Evolutionary conservation across 495 filamentous ascomycete genomes (phyloP).

Genomic region (Penicillium daleae): DNA sequence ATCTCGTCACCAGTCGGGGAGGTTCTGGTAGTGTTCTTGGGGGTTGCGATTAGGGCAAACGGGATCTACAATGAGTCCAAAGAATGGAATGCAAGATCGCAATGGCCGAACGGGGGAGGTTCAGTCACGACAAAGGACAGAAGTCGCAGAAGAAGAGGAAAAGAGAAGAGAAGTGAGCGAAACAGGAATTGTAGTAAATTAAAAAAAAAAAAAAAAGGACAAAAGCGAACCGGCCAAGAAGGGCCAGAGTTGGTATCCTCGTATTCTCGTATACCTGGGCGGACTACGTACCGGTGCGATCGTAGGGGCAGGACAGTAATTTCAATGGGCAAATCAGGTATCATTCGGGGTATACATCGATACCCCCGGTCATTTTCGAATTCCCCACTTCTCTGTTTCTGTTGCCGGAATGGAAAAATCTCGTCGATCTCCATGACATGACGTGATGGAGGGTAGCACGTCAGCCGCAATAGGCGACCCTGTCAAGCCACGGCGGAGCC

Average conservation of each 20-base stretch:
- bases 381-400: neutral
- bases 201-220: neutral
- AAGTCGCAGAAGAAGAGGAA: constrained; percentile 3
- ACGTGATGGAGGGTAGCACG: constrained; percentile 7
- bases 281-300: neutral
- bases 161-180: constrained; percentile 11
- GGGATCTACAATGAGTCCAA: constrained; percentile 11
- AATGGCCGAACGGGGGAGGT: neutral
- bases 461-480: constrained; percentile 6
- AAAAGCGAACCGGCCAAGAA: too few species aligned
- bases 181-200: neutral
- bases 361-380: constrained; percentile 2
- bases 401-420: constrained; percentile 7
- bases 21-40: neutral
- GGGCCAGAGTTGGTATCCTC: neutral
- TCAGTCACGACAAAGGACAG: neutral
- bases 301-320: constrained; percentile 2
- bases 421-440: constrained; percentile 6
- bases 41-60: constrained; percentile 15
- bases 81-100: neutral
- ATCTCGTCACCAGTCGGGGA: neutral
- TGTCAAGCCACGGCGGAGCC: neutral
- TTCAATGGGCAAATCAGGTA: neutral
- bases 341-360: neutral
- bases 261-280: constrained; percentile 5